These are phyloP conservation scores for Trifolium subterraneum DNA, from an alignment of 306 rosid species.

Conservation along the genomic window DNA sequence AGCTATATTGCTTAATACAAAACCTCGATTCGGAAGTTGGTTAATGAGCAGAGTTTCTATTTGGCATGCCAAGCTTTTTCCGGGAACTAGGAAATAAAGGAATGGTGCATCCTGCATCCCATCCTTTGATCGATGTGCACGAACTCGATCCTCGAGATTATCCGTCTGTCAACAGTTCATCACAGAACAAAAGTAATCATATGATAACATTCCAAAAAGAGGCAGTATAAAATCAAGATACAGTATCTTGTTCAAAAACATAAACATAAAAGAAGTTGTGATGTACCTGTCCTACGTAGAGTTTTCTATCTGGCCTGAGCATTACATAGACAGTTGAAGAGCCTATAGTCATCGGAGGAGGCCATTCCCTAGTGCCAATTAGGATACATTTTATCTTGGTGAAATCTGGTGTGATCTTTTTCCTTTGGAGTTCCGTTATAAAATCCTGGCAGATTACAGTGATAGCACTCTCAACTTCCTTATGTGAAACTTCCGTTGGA, in stretches of 20 bases:
- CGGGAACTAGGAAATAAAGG: slow-evolving; percentile 70
- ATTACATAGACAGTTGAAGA: slow-evolving; percentile 89
- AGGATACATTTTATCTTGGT: slow-evolving; percentile 60
- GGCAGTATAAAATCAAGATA: slow-evolving; percentile 2
- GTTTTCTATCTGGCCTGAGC: slow-evolving; percentile 72
- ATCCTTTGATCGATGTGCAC: slow-evolving; percentile 72
- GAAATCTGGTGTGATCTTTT: slow-evolving; percentile 40
- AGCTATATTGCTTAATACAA: slow-evolving; percentile 66
- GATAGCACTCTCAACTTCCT: slow-evolving; percentile 69
- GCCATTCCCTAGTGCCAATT: slow-evolving; percentile 70
- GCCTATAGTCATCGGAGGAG: slow-evolving; percentile 91
- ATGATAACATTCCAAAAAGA: not conserved
- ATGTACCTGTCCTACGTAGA: slow-evolving; percentile 88
- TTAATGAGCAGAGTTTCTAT: slow-evolving; percentile 92
- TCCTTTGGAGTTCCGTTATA: slow-evolving; percentile 56
- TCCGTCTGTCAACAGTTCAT: slow-evolving; percentile 63
- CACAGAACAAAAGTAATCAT: slow-evolving; percentile 20
- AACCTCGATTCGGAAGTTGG: slow-evolving; percentile 79
- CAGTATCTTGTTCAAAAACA: not conserved
- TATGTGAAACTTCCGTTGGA: slow-evolving; percentile 49
- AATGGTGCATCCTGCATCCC: slow-evolving; percentile 70
- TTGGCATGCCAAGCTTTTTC: slow-evolving; percentile 92
- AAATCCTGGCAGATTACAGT: slow-evolving; percentile 69
- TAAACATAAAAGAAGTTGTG: slow-evolving; percentile 23
- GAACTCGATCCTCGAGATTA: slow-evolving; percentile 78